These are phyloP conservation scores for Eucalyptus marginata DNA, from an alignment of 345 rosid genomes.

Conservation along the genomic window DNA sequence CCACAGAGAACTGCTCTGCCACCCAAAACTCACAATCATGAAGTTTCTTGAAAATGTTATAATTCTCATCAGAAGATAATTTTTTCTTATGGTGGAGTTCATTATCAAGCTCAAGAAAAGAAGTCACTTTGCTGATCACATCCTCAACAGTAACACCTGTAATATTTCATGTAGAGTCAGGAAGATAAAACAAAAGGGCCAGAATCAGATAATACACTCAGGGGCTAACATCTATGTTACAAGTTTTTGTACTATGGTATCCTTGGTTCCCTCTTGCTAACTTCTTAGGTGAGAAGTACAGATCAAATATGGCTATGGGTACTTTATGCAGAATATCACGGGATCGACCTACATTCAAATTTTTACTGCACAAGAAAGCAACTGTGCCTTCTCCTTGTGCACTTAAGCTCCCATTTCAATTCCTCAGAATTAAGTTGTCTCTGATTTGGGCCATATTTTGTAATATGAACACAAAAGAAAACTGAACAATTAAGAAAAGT, in stretches of 20 bases:
- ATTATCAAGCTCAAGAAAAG: slow-evolving; percentile 29
- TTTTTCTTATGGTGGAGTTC: slow-evolving; percentile 12
- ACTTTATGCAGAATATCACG: background rate
- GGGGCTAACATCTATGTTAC: background rate
- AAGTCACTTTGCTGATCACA: slow-evolving; percentile 30
- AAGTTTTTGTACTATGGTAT: background rate
- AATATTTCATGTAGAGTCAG: background rate
- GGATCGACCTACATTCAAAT: background rate
- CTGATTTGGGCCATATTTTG: background rate
- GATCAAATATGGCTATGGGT: background rate
- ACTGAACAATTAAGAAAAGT: background rate
- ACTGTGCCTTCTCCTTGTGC: background rate
- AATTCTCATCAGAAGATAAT: slow-evolving; percentile 12
- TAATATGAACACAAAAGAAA: background rate
- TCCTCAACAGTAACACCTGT: slow-evolving; percentile 52
- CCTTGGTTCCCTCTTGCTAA: background rate
- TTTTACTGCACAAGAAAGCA: background rate
- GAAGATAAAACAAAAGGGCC: background rate
- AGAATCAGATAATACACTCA: background rate
- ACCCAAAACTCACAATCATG: slow-evolving; percentile 53
- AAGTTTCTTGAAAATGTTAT: slow-evolving; percentile 36
- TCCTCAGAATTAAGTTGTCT: background rate
- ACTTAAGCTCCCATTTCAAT: background rate
- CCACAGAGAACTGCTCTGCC: slow-evolving; percentile 52
- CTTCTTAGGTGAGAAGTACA: background rate